Base-by-base conservation (phyloP, 257 asterid species). In the Solanum chmielewskii region DNA sequence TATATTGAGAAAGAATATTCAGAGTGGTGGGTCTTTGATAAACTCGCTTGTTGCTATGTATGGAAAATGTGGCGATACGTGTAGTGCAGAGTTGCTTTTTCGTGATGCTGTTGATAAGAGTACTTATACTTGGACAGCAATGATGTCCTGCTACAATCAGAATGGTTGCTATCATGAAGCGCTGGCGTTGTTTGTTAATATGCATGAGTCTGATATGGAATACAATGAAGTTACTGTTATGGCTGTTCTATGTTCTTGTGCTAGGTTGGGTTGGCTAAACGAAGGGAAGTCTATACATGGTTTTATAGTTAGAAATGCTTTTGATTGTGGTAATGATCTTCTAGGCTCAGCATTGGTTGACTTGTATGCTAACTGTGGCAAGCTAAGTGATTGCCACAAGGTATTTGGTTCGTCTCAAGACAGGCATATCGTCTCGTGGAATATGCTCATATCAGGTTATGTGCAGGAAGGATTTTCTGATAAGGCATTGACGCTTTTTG, bases 21-120 rank as follows among this genome's bases (percentile, higher is more conserved):
- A 76, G 76, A 88, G 83, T 85, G 89, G 88, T 86, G 95, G 89
- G 87, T 91, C 93, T 7, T 88, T 96, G 88, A 84, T 86, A 74
- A 95, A 94, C 87, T 96, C 98, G 86, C 93, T 96, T 39, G 89
- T 95, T 90, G 94, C 98, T 33, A 96, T 96, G 98, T 95, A 96
- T 83, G 98, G 95, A 35, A 96, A 94, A 89, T 91, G 93, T 81
- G 91, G 97, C n/a, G 99, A 96, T 69, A 68, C 86, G 85, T 60
- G 87, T 56, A 91, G 92, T 87, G 98, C 98, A 0, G 94, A 92
- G 62, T 85, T 88, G 87, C 76, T 94, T 88, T 91, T 95, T 60
- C 23, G 35, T 42, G 42, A 68, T 82, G 81, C 87, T 86, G 90
- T 90, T 77, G 84, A 86, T 87, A 92, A 42, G 44, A 90, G 88